Base-by-base conservation (phyloP, 495 filamentous ascomycete genomes). In the Durotheca rogersii region DNA sequence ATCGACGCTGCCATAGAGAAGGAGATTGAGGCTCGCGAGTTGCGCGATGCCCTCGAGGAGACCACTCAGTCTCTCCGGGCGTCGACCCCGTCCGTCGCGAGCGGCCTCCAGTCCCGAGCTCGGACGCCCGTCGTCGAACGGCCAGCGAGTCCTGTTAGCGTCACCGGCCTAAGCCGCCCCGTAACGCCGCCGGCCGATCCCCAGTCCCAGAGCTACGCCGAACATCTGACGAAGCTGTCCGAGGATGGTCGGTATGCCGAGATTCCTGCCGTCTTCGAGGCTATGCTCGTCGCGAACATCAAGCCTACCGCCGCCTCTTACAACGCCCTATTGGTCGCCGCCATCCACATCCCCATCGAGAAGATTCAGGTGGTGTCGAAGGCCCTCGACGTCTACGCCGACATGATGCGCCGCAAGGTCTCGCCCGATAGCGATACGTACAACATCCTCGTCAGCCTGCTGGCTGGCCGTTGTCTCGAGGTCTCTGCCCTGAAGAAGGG, bases 361-460 rank as follows among this genome's bases (percentile, higher is more conserved):
- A 83, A 83, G 62, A 81, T 84, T 39, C 87, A 90, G 69, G 79
- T 90, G 7, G 85, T 95, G 17, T 82, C 88, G 36, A 95, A 95
- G 71, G 90, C 88, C 4, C 80, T 97, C 38, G 90, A 91, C 76
- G 86, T 97, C 47, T 97, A 97, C 72, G 86, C 89, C 32, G 89
- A 96, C 66, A 95, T 98, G 92, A 84, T 95, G 56, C 80, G 86
- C 51, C 86, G 90, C 37, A 85, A 84, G 59, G 84, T 96, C 32
- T 68, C 77, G 18, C 92, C 92, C 11, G 85, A 94, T 61, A 82
- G 84, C 48, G 78, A 84, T 42, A 97, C 90, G 5, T 97, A 94
- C 69, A 81, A 88, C 60, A 89, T 86, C 2, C 70, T 98, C 7
- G 85, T 98, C 49, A 81, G 86, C 53, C 70, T 95, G 30, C 79